These are phyloP conservation scores for Epichloe amarillans DNA, from an alignment of 2,329 filamentous ascomycete species.

Conservation along the genomic window DNA sequence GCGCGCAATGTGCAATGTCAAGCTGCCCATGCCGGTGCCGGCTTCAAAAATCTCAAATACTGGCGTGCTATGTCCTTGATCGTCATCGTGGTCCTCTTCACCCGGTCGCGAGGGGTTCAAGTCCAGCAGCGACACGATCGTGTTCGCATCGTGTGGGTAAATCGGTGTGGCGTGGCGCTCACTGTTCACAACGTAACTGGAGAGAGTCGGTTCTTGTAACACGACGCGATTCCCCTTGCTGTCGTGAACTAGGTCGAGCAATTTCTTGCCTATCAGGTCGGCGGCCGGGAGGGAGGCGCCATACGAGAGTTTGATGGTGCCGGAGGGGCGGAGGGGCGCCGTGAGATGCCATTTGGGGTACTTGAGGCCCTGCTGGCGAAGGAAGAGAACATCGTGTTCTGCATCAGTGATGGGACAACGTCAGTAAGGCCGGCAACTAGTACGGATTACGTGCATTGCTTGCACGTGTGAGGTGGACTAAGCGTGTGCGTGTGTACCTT, in stretches of 20 bases:
- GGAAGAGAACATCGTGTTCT: conserved; percentile 29
- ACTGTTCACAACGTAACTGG: conserved; percentile 57
- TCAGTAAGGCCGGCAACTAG: neutral
- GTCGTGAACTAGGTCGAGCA: conserved; percentile 45
- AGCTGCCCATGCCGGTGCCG: conserved; percentile 70
- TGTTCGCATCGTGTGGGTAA: conserved; percentile 61
- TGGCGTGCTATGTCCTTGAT: conserved; percentile 18
- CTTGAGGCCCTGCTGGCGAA: conserved; percentile 24
- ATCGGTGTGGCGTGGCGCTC: conserved; percentile 60
- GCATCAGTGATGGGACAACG: neutral
- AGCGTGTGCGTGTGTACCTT: conserved; percentile 10
- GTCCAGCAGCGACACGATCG: conserved; percentile 66
- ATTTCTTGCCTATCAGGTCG: conserved; percentile 49
- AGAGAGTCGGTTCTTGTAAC: conserved; percentile 52
- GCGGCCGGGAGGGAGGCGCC: conserved; percentile 33
- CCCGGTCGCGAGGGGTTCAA: conserved; percentile 43
- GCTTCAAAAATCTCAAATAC: conserved; percentile 69
- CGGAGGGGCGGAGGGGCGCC: conserved; percentile 18
- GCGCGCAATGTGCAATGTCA: conserved; percentile 63
- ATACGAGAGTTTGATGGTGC: conserved; percentile 25
- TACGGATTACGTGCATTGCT: too few relatives aligned
- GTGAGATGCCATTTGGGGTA: conserved; percentile 26
- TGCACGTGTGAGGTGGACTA: too few relatives aligned
- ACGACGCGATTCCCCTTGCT: conserved; percentile 36
- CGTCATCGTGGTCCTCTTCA: conserved; percentile 18